Base-by-base conservation (phyloP, 208 protist genomes). In the Phytomonas sp. region DNA sequence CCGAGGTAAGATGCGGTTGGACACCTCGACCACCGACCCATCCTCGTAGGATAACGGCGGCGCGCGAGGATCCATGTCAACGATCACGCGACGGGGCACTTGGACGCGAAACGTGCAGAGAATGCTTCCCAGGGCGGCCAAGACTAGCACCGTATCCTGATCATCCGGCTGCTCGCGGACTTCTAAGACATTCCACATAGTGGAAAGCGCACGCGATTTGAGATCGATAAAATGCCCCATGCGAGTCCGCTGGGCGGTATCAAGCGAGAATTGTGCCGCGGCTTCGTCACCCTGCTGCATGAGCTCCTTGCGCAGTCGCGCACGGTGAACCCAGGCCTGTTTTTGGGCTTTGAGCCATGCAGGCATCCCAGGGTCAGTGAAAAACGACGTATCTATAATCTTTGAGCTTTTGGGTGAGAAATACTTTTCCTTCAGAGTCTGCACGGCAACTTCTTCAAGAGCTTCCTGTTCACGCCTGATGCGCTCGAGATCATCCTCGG, bases 181-280 rank as follows among this genome's bases (percentile, higher is more conserved):
- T 70, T 96, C 91, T 37, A 96, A 62, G 34, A 96, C 78, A 51
- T 92, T 77, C 89, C 91, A 96, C 29, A 73, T 76, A 0, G 77
- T 64, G 4, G 87, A 74, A 37, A 96, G 70, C 26, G 91, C 88
- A 53, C 84, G 83, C 8, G 85, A 84, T 62, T 87, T 92, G 23
- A 92, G 46, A 70, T 96, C 89, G 67, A 96, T 90, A 70, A 94
- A 90, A 70, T 88, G 87, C 56, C 74, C 17, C 76, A 33, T 23
- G 72, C 73, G 68, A 96, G 73, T 79, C 94, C 81, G 36, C 83
- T 81, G 46, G 87, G 85, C 56, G 93, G 76, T 28, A 80, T 74
- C 11, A 89, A 83, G 20, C 89, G 84, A 56, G 46, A 56, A 26
- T 26, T 56, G 46, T 17, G 46, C 6, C 20, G 46, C 9, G 46